These are phyloP conservation scores for Acaromyces ingoldii DNA, from an alignment of 1,284 basidiomycete species.

Conservation along the genomic window DNA sequence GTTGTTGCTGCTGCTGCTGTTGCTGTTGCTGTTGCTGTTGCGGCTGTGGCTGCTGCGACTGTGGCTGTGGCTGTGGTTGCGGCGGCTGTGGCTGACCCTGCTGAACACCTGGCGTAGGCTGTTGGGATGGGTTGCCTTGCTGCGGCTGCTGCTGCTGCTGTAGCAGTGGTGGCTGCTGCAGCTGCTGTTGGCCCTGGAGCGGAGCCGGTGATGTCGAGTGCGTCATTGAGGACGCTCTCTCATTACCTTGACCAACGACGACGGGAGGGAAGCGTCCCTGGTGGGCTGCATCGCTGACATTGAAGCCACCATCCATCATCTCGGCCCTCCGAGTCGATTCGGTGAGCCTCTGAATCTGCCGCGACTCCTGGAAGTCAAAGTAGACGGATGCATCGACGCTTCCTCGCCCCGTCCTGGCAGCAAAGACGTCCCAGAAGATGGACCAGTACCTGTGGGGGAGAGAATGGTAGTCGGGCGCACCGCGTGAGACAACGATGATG, in stretches of 20 bases:
- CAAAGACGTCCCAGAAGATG: slow-evolving; percentile 51
- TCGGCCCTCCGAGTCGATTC: slow-evolving; percentile 28
- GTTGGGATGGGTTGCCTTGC: no score
- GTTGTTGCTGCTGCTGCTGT: slow-evolving; percentile 5
- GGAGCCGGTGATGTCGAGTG: not conserved
- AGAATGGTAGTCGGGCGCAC: not conserved
- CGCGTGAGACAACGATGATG: not conserved
- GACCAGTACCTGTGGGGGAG: slow-evolving; percentile 36
- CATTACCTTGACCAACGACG: slow-evolving; percentile 12
- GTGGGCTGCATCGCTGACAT: not conserved
- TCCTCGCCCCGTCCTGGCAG: slow-evolving; percentile 36
- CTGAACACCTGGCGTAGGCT: no score
- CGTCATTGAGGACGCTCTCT: no score
- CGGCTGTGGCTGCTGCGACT: not conserved
- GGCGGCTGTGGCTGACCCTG: not conserved
- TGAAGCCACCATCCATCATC: slow-evolving; percentile 6
- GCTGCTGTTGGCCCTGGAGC: slow-evolving; percentile 4
- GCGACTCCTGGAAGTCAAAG: slow-evolving; percentile 37
- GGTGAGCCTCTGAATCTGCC: slow-evolving; percentile 27
- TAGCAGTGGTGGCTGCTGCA: not conserved
- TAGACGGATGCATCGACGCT: slow-evolving; percentile 36
- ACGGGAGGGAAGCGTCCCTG: slow-evolving; percentile 26
- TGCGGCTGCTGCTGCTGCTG: slow-evolving; percentile 5
- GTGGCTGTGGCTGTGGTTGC: not conserved
- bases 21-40: slow-evolving; percentile 9